These are phyloP conservation scores for Flagelloscypha sp. DNA, from an alignment of 768 basidiomycete genomes.

Conservation along the genomic window DNA sequence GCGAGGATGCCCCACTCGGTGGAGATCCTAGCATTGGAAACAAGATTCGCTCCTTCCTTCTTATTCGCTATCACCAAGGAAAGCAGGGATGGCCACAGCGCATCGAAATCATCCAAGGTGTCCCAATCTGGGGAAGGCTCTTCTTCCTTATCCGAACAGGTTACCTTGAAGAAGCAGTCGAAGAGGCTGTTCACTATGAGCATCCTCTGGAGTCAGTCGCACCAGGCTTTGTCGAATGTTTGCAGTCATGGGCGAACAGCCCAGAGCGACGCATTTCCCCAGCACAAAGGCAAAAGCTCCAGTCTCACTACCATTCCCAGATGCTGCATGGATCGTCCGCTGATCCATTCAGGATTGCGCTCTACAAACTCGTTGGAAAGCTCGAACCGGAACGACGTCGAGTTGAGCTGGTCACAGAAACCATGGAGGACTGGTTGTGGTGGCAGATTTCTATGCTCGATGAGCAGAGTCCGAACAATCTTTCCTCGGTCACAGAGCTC, in stretches of 20 bases:
- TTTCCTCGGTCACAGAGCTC: constrained; percentile 67
- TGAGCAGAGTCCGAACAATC: constrained; percentile 73
- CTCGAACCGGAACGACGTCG: constrained; percentile 76
- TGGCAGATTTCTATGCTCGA: constrained; percentile 89
- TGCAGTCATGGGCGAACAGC: constrained; percentile 78
- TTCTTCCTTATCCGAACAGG: constrained; percentile 90
- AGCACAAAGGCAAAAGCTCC: constrained; percentile 71
- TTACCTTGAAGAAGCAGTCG: constrained; percentile 70
- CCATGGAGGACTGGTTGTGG: constrained; percentile 99
- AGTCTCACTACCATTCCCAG: constrained; percentile 74
- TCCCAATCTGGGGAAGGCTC: constrained; percentile 89
- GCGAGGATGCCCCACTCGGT: constrained; percentile 79
- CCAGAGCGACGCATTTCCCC: constrained; percentile 70
- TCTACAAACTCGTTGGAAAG: constrained; percentile 94
- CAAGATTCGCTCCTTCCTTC: constrained; percentile 81
- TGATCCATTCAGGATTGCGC: constrained; percentile 92
- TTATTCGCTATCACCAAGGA: constrained; percentile 71
- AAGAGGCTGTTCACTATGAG: constrained; percentile 64
- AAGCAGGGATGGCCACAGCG: constrained; percentile 81
- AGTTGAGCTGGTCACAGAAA: constrained; percentile 77
- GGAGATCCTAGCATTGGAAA: constrained; percentile 88
- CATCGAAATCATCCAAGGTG: constrained; percentile 81
- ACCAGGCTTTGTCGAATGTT: constrained; percentile 71
- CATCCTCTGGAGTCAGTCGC: constrained; percentile 70
- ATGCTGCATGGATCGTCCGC: constrained; percentile 82